These are phyloP conservation scores for Colletotrichum coccodes DNA, from an alignment of 2,329 filamentous ascomycete species.

Conservation along the genomic window DNA sequence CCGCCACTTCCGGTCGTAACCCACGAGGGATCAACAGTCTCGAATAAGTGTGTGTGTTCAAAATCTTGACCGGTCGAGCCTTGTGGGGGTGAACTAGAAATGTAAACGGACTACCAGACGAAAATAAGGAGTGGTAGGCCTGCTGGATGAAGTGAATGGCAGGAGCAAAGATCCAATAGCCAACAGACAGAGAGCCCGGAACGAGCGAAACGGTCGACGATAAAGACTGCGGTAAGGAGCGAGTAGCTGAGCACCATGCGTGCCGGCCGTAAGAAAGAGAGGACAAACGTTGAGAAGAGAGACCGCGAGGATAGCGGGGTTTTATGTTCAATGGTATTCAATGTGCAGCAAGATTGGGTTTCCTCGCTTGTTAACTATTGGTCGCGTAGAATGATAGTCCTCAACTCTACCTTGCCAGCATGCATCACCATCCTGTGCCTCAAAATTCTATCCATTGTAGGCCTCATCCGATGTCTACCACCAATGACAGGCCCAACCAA, in stretches of 20 bases:
- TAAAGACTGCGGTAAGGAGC: constrained; percentile 14
- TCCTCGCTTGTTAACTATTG: too few relatives aligned
- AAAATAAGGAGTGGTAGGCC: constrained; percentile 9
- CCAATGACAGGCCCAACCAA: neutral
- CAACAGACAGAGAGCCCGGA: neutral
- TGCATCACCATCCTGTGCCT: neutral
- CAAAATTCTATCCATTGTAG: neutral
- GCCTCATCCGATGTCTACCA: neutral
- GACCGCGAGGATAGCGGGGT: neutral
- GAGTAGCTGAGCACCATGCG: constrained; percentile 29
- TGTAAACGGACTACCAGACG: constrained; percentile 20
- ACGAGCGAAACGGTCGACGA: neutral
- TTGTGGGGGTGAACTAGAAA: constrained; percentile 26
- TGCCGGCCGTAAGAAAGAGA: constrained; percentile 31
- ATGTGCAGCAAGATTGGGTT: too few relatives aligned
- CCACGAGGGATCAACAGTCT: constrained; percentile 31
- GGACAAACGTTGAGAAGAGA: neutral
- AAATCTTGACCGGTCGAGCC: constrained; percentile 21
- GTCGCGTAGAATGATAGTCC: neutral
- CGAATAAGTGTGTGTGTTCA: constrained; percentile 10
- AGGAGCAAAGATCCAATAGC: neutral
- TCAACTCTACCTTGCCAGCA: too few relatives aligned
- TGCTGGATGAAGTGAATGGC: constrained; percentile 8
- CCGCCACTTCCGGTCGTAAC: constrained; percentile 26
- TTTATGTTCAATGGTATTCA: constrained; percentile 1